phyloP scores from a whole-genome alignment of 352 stramenopile species.

The Phytophthora citricola region DNA sequence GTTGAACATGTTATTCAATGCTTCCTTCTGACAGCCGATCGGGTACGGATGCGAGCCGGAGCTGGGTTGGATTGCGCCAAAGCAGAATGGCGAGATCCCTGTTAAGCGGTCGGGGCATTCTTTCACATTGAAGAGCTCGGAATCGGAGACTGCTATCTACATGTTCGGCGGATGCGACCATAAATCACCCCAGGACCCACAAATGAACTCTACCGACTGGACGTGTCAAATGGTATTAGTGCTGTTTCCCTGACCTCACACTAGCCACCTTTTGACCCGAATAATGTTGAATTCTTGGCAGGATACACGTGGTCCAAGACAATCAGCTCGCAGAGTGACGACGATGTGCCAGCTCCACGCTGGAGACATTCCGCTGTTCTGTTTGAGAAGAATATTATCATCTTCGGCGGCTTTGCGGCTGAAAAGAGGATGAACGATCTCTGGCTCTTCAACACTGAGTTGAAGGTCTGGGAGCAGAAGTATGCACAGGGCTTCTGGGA shows the following conservation, averaged over 20 bases:
- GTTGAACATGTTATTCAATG: conserved; percentile 15
- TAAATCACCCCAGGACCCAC: conserved; percentile 92
- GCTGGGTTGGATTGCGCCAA: conserved; percentile 89
- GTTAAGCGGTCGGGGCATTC: conserved; percentile 95
- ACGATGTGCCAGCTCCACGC: conserved; percentile 71
- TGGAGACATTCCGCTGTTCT: conserved; percentile 89
- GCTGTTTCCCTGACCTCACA: not conserved
- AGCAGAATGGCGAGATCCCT: conserved; percentile 93
- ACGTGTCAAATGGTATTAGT: conserved; percentile 81
- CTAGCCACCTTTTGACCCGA: not conserved
- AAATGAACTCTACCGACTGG: conserved; percentile 94
- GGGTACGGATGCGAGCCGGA: conserved; percentile 87
- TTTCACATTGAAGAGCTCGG: conserved; percentile 90
- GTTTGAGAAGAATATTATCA: conserved; percentile 87
- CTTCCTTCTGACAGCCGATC: conserved; percentile 60
- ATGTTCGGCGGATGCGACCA: conserved; percentile 93
- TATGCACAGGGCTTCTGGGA: conserved; percentile 90
- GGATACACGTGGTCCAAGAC: conserved; percentile 81
- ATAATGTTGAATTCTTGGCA: conserved; percentile 16
- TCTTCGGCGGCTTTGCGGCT: conserved; percentile 96
- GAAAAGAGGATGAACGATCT: conserved; percentile 96
- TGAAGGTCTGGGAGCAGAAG: conserved; percentile 94
- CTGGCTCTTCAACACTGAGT: conserved; percentile 96
- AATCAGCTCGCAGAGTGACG: conserved; percentile 37
- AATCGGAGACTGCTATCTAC: conserved; percentile 74